Percentiles rank a stretch among this genome's conserved stretches.
Evolutionary conservation across 495 filamentous ascomycete species (phyloP).

Genomic region (Glarea lozoyensis): DNA sequence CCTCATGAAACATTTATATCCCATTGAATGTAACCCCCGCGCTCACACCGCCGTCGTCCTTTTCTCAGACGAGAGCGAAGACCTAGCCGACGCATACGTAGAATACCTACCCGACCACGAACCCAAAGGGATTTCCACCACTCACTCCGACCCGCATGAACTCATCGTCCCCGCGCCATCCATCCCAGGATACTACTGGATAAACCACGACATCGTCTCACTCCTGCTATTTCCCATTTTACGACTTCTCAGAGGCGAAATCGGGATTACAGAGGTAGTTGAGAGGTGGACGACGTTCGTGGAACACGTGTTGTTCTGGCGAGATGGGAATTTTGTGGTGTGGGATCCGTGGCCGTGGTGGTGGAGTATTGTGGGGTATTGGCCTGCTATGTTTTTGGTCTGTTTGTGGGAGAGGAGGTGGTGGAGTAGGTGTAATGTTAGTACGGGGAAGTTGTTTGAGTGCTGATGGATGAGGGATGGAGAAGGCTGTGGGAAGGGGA

Average conservation of each 20-base stretch:
- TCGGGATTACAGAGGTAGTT: slow-evolving; percentile 17
- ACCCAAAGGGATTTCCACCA: slow-evolving; percentile 13
- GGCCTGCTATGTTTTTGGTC: slow-evolving; percentile 40
- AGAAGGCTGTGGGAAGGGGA: no score
- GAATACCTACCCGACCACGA: slow-evolving; percentile 20
- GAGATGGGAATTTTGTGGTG: slow-evolving; percentile 47
- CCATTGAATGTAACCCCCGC: slow-evolving; percentile 57
- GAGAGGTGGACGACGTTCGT: slow-evolving; percentile 22
- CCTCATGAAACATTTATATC: slow-evolving; percentile 29
- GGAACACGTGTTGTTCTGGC: slow-evolving; percentile 43
- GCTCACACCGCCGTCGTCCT: slow-evolving; percentile 51
- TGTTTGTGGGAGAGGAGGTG: slow-evolving; percentile 28
- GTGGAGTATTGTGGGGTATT: slow-evolving; percentile 52
- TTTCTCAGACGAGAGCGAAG: slow-evolving; percentile 27
- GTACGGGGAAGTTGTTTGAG: slow-evolving; percentile 49
- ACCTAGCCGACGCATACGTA: slow-evolving; percentile 32
- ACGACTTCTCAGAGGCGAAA: slow-evolving; percentile 10
- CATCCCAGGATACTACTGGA: slow-evolving; percentile 41
- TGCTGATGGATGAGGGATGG: slow-evolving; percentile 9
- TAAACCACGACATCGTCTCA: slow-evolving; percentile 48
- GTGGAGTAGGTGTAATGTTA: slow-evolving; percentile 53
- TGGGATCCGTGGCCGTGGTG: slow-evolving; percentile 54
- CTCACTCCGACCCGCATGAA: slow-evolving; percentile 8
- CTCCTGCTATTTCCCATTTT: slow-evolving; percentile 37
- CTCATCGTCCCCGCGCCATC: slow-evolving; percentile 21